Base-by-base conservation (phyloP, 768 basidiomycete genomes). In the Ramaria sp. region DNA sequence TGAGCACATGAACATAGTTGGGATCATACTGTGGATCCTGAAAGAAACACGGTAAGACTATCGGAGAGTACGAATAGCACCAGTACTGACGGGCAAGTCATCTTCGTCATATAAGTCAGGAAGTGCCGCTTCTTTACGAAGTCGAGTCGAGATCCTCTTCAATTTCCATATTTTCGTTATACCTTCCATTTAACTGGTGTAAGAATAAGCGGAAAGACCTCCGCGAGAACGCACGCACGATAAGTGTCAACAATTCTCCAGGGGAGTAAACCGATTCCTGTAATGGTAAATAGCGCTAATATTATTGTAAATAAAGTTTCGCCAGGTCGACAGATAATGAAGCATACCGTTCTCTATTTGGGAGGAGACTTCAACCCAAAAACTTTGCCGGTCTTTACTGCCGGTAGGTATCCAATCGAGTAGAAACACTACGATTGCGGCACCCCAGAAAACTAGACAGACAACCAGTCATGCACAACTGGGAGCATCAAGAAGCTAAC, bases 361-460 rank as follows among this genome's bases (percentile, higher is more conserved):
- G 5, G 81, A 84, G 46, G 78, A 78, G 45, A 88, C 74, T 69
- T 91, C 88, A 15, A 90, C 78, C 91, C 90, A 93, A 55, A 86
- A 83, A 22, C 83, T 83, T 70, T 91, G 84, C 0, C 74, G 78
- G 54, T 85, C 77, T 9, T 72, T 67, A 62, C 87, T 84, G 63
- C 86, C 81, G 3, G 87, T 69, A 63, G 87, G 81, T 67, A 91
- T 90, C 46, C 81, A 74, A 65, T 78, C 81, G 22, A 69, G 71
- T 4, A 88, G 69, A 68, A 91, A 84, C 52, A 91, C 68, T 13
- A 91, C 86, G 60, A 93, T 83, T 3, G 84, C 90, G 20, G 87
- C 80, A 15, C 91, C 90, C 90, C 89, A 93, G 63, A 93, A 91
- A 0, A 84, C 90, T 80, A 63, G 19, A 12, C 38, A 48, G 15